phyloP scores from a whole-genome alignment of 352 stramenopile species.

The Phytopythium vexans region DNA sequence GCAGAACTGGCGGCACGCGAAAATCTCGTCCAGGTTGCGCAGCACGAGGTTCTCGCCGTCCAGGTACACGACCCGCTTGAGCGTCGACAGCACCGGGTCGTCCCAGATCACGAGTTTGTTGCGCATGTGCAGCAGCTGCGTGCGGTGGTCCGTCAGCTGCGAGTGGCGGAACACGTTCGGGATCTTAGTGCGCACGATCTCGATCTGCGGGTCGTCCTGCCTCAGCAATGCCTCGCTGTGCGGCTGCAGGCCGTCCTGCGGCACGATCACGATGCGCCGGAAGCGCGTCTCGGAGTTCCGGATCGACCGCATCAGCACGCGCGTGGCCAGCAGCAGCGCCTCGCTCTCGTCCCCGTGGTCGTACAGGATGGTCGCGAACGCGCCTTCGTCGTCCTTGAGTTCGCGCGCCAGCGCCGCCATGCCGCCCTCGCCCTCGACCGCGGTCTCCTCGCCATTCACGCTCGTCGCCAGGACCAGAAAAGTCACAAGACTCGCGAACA shows the following conservation, averaged over 20 bases:
- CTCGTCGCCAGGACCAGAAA: not conserved
- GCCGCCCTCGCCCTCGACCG: not conserved
- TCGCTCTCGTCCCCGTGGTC: conserved; percentile 61
- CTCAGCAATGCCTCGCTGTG: conserved; percentile 35
- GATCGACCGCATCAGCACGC: conserved; percentile 68
- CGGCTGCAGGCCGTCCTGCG: conserved; percentile 50
- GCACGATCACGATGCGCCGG: conserved; percentile 66
- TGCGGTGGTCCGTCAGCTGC: conserved; percentile 54
- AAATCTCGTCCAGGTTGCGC: conserved; percentile 82
- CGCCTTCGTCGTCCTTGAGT: conserved; percentile 23
- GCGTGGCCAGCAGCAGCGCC: conserved; percentile 52
- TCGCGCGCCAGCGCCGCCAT: conserved; percentile 8
- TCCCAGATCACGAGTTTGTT: conserved; percentile 85
- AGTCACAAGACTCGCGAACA: too few relatives aligned
- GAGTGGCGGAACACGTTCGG: conserved; percentile 69
- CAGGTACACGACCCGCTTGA: conserved; percentile 74
- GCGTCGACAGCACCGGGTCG: conserved; percentile 51
- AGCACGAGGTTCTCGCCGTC: conserved; percentile 79
- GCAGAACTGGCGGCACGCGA: conserved; percentile 74
- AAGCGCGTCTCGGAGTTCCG: conserved; percentile 67
- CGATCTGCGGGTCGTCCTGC: conserved; percentile 54
- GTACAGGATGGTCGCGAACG: conserved; percentile 73
- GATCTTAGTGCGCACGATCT: conserved; percentile 60
- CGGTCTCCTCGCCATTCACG: not conserved
- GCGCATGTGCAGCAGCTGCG: conserved; percentile 77